Base-by-base conservation (phyloP, 768 basidiomycete species). In the Mrakia blollopis region DNA sequence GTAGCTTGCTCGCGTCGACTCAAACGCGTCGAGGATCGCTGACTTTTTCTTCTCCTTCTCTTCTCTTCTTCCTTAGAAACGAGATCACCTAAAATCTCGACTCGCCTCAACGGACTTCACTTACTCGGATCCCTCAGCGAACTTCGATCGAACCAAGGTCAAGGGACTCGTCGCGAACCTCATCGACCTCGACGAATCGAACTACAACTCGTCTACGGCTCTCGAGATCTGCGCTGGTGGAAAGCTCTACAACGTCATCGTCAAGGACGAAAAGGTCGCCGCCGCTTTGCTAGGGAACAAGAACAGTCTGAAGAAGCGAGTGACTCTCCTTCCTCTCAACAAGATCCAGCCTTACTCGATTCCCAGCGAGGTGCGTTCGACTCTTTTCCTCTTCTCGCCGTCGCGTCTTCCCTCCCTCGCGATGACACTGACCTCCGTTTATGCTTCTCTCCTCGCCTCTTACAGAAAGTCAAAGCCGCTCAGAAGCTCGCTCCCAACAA, bases 281-380 rank as follows among this genome's bases (percentile, higher is more conserved):
- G 92, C 91, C 80, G 89, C 91, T 39, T 87, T 98, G 35, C 85
- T 98, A 67, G 76, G 62, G 25, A 88, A 91, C 81, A 89, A 91
- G 67, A 90, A 90, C 13, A 85, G 86, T 69, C 88, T 98, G 80
- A 90, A 89, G 85, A 93, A 91, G 83, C 89, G 94, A 28, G 92
- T 96, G 28, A 97, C 94, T 0, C 89, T 97, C 83, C 94, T 98
- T 79, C 96, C 96, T 0, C 85, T 99, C 68, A 96, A 91, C 83
- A 96, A 94, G 85, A 95, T 99, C 81, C 89, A 88, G 72, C 87
- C 89, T 0, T 88, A 86, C 80, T 87, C 83, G 57, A 85, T 89
- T 72, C 81, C 86, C 5, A 83, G 86, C 6, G 85, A 92, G 87
- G 87, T 85, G 83, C 80, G 83, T 82, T 14, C 75, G 41, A 71